A percentile compares a stretch with the other conserved stretches of the same genome.
These are phyloP conservation scores for Groenewaldozyma auringiensis DNA, from an alignment of 1,139 yeast species.

Conservation along the genomic window DNA sequence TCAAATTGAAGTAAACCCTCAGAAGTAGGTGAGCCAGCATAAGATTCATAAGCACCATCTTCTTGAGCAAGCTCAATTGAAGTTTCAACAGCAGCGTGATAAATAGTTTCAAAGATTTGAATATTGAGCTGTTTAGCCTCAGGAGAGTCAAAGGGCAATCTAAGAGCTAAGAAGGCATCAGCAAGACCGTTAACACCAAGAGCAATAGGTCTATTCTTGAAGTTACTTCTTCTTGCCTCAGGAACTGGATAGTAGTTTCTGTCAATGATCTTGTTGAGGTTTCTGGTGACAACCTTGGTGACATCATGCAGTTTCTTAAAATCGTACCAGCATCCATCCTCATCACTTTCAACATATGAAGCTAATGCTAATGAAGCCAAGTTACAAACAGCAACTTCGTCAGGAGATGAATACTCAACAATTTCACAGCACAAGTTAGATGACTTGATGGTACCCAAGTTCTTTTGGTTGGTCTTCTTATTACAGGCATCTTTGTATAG, in stretches of 20 bases:
- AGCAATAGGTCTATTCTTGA: conserved; percentile 78
- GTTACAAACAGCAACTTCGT: conserved; percentile 87
- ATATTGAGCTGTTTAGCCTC: conserved; percentile 65
- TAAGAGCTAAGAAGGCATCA: conserved; percentile 67
- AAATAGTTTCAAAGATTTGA: conserved; percentile 83
- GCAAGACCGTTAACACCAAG: conserved; percentile 89
- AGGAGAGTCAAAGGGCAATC: conserved; percentile 72
- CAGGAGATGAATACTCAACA: conserved; percentile 80
- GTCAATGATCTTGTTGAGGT: conserved; percentile 72
- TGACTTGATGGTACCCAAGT: conserved; percentile 78
- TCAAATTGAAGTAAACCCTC: conserved; percentile 72
- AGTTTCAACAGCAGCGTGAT: conserved; percentile 78
- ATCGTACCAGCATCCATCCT: conserved; percentile 51
- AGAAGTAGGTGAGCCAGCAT: conserved; percentile 76
- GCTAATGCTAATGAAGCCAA: conserved; percentile 83
- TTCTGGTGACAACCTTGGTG: conserved; percentile 64
- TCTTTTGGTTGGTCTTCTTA: conserved; percentile 74
- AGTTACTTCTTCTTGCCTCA: conserved; percentile 60
- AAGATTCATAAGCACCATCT: conserved; percentile 61
- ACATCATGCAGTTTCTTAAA: conserved; percentile 64
- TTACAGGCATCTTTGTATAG: conserved; percentile 85
- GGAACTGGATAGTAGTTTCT: conserved; percentile 70
- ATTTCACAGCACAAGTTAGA: conserved; percentile 88
- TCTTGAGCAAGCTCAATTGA: conserved; percentile 64
- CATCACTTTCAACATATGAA: conserved; percentile 47